Evolutionary conservation across 2,329 filamentous ascomycete genomes (phyloP), one percentile per base, ranked within the genome.

Genomic region (Xylaria sp.): DNA sequence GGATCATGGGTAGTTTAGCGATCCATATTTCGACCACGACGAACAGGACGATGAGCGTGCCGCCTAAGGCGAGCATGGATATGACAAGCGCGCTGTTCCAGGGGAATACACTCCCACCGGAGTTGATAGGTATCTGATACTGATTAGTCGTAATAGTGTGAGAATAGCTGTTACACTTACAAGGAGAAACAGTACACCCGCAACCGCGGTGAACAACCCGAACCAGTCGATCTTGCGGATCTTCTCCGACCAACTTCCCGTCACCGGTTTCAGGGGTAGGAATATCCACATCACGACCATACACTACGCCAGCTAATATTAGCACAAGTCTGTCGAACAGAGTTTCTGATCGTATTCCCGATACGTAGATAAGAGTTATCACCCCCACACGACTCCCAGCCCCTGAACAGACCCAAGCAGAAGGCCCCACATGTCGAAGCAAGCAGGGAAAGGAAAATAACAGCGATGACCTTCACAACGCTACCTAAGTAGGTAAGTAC

Each of bases 161-260:
- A 17, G 6, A 3, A 7, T 8, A 21, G 2, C 6, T 11, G 13
- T 39, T 3, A 7, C 22, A 53, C 50, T 48, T 49, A 62, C 61
- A 9, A 60, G 44, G 11, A 63, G 41, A 37, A 63, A 54, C 2
- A 60, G 19, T 6, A 62, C 52, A 7, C 56, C 61, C 4, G 47
- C 42, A 2, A 63, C 52, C 7, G 51, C 56, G 13, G 56, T 50
- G 24, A 52, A 26, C n/a, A 61, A 24, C 11, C 64, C 64, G 20
- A 58, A 42, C 61, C 63, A 66, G 39, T 66, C 64, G 13, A 66
- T 63, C 48, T 60, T 59, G n/a, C 48, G 52, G 5, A 64, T 26
- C 41, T 62, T 66, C 16, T 56, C 56, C 9, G 43, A 37, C 53
- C 56, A 51, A 39, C 48, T 47, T 22, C 52, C 54, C 17, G 39